phyloP scores from a whole-genome alignment of 2,329 filamentous ascomycete species.

The Elsinoe fawcettii region DNA sequence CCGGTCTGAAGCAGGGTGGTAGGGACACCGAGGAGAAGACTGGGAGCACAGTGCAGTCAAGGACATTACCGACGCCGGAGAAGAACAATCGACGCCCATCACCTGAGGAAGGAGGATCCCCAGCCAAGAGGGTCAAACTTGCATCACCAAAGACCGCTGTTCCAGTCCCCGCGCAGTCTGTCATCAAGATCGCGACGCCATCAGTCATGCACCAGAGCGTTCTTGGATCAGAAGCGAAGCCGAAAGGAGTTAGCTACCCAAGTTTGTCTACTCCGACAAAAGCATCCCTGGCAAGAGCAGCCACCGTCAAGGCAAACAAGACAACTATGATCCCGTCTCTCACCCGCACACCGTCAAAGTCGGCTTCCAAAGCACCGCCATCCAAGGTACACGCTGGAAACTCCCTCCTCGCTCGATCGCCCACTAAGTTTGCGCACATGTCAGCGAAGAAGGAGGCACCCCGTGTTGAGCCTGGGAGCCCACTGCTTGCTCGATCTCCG shows the following conservation, averaged over 20 bases:
- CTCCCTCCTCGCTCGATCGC: slow-evolving; percentile 25
- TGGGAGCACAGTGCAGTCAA: not conserved
- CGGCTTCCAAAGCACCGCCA: slow-evolving; percentile 7
- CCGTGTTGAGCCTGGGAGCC: slow-evolving; percentile 18
- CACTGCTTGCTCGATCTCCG: slow-evolving; percentile 26
- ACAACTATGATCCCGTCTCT: slow-evolving; percentile 26
- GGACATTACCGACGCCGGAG: slow-evolving; percentile 35
- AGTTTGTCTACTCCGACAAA: slow-evolving; percentile 66
- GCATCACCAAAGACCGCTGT: not conserved
- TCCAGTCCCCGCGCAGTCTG: slow-evolving; percentile 22
- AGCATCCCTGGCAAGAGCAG: slow-evolving; percentile 57
- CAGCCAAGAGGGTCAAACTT: slow-evolving; percentile 61
- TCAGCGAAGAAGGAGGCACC: slow-evolving; percentile 17
- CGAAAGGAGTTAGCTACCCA: slow-evolving; percentile 41
- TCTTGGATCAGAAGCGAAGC: not conserved
- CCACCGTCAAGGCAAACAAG: slow-evolving; percentile 44
- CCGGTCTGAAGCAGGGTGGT: slow-evolving; percentile 29
- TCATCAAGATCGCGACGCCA: slow-evolving; percentile 11
- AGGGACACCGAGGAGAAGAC: not conserved
- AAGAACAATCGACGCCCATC: slow-evolving; percentile 18
- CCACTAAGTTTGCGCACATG: slow-evolving; percentile 18
- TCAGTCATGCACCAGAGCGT: slow-evolving; percentile 12
- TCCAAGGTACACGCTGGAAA: slow-evolving; percentile 19
- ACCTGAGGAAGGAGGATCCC: slow-evolving; percentile 31
- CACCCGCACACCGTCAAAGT: slow-evolving; percentile 23